Percentiles rank a stretch among this genome's conserved stretches.
Conservation (phyloP, 805 yeast genomes). For the Metschnikowia lunata region DNA sequence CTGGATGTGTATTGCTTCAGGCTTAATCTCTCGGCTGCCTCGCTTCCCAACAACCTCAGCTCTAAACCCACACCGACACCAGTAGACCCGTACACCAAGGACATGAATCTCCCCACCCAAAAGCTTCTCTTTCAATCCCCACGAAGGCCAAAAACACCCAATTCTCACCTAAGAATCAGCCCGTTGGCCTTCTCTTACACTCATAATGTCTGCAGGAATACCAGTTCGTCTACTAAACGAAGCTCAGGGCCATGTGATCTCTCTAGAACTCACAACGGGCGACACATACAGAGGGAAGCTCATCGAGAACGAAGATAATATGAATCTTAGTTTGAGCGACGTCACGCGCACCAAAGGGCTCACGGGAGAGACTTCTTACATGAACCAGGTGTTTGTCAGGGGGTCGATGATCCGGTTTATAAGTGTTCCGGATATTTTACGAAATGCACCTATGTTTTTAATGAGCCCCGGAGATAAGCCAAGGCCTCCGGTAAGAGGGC, state of each 20-base stretch:
- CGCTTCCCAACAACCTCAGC: too few species aligned
- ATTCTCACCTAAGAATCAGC: conserved; percentile 11
- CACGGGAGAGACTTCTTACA: conserved; percentile 69
- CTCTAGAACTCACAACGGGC: conserved; percentile 80
- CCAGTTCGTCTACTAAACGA: conserved; percentile 86
- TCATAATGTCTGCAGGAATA: conserved; percentile 58
- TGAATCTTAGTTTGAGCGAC: conserved; percentile 85
- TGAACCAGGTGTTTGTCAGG: conserved; percentile 83
- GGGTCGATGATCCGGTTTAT: conserved; percentile 87
- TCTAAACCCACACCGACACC: too few species aligned
- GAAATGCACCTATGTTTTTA: conserved; percentile 84
- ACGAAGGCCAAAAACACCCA: too few species aligned
- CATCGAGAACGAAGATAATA: conserved; percentile 84
- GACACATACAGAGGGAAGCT: conserved; percentile 85
- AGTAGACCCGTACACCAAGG: too few species aligned
- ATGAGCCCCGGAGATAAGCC: conserved; percentile 55
- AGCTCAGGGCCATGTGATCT: conserved; percentile 81
- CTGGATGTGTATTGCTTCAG: too few species aligned
- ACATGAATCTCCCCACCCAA: too few species aligned
- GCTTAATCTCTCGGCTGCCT: too few species aligned
- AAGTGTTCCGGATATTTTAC: conserved; percentile 81
- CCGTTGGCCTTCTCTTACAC: background rate
- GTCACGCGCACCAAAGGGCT: conserved; percentile 64
- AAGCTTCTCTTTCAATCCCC: too few species aligned
- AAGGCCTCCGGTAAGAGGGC: conserved; percentile 68